These are phyloP conservation scores for Trichoderma simmonsii DNA, from an alignment of 2,329 filamentous ascomycete genomes.

Conservation along the genomic window DNA sequence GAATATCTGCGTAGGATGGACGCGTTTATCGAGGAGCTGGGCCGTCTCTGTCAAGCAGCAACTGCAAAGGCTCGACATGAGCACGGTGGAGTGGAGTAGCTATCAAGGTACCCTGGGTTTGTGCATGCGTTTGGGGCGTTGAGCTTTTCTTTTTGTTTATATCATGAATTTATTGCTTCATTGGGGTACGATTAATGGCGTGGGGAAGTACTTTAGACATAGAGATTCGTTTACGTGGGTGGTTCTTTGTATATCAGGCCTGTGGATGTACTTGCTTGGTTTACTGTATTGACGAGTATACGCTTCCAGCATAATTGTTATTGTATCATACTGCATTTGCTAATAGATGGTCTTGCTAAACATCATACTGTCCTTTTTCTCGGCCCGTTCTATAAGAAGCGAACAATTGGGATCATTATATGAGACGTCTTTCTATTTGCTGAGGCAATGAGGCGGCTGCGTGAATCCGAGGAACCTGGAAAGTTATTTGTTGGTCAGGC, in stretches of 20 bases:
- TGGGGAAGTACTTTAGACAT: neutral
- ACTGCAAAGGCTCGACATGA: constrained; percentile 32
- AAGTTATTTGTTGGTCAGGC: neutral
- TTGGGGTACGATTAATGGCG: neutral
- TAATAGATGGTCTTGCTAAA: neutral
- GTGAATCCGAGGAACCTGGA: neutral
- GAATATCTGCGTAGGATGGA: constrained; percentile 41
- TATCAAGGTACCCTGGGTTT: neutral
- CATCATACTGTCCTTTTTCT: neutral
- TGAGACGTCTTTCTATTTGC: too few species aligned
- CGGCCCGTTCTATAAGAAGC: too few species aligned
- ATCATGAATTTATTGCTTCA: neutral
- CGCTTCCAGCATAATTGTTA: neutral
- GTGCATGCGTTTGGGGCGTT: neutral
- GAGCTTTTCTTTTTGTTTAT: neutral
- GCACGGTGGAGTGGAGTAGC: neutral
- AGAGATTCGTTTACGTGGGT: neutral
- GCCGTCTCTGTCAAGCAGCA: constrained; percentile 34
- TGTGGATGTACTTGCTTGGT: too few species aligned
- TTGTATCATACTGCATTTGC: neutral
- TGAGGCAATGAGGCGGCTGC: neutral
- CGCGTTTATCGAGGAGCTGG: constrained; percentile 43
- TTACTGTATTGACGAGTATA: neutral
- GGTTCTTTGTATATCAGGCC: neutral
- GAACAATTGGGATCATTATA: too few species aligned